Base-by-base conservation (phyloP, 768 basidiomycete species). In the Tylopilus rubrobrunneus region DNA sequence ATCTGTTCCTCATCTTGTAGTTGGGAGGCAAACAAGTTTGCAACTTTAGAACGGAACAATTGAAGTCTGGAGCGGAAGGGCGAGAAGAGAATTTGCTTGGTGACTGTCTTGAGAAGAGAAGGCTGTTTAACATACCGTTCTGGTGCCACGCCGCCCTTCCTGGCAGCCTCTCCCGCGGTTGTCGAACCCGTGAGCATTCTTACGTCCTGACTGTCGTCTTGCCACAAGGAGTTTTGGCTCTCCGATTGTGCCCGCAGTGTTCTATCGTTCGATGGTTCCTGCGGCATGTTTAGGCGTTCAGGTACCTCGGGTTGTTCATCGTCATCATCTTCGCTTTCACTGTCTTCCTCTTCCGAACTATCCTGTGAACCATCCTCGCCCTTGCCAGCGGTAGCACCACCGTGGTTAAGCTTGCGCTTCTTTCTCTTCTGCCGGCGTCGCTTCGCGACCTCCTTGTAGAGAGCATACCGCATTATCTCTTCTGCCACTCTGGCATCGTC, bases 401-500 rank as follows among this genome's bases (percentile, higher is more conserved):
- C 88, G 48, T 76, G 82, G 66, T 91, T 89, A 56, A 92, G 78
- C 74, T 89, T 93, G 66, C 90, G 82, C 74, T 91, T 89, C 79
- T 96, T 97, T 57, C 85, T 71, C 58, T 84, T 81, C 54, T 77
- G 74, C 31, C 70, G 67, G 55, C 78, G 77, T 50, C 91, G 84
- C 67, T 89, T 92, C 44, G 91, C 82, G 17, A 99, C 96, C 70
- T 99, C 96, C 67, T 95, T 96, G 82, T 94, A 99, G 33, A 99
- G 81, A 6, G 97, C 97, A 71, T 93, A 99, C 21, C 95, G 88
- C 71, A 99, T 86, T 67, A 98, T 96, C 64, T 87, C 87, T 69
- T 99, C 94, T 3, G 97, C 97, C 40, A 87, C 86, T 61, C 78
- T 79, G 17, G 97, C 94, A 73, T 99, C 97, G 3, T 76, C 74